These are phyloP conservation scores for Flaveria linearis DNA, from an alignment of 129 eudicot species.

Conservation along the genomic window DNA sequence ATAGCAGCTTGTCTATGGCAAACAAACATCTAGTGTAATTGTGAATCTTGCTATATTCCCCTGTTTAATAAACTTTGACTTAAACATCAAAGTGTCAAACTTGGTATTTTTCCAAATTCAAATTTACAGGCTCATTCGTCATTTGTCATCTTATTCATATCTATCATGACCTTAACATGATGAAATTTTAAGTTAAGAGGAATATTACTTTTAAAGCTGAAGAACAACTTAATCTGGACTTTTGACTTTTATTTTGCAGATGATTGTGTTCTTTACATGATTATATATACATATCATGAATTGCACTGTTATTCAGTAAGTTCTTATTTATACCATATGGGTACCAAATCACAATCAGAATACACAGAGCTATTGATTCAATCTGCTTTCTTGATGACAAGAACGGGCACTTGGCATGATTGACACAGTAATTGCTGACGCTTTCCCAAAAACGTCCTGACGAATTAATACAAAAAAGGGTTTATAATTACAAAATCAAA, in stretches of 20 bases:
- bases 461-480: neutral
- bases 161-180: neutral
- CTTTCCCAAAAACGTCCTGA: constrained; percentile 44
- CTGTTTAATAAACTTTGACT: neutral
- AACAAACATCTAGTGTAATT: no score
- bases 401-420: constrained; percentile 50
- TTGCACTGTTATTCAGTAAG: neutral
- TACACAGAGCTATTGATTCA: neutral
- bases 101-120: no score
- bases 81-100: neutral
- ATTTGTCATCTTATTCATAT: neutral
- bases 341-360: neutral
- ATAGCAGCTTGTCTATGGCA: no score
- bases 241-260: neutral
- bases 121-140: neutral
- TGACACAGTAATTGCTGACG: constrained; percentile 44
- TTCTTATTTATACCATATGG: constrained; percentile 15
- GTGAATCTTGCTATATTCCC: no score
- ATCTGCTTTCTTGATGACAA: constrained; percentile 44
- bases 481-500: neutral
- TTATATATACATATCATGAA: no score
- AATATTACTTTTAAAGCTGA: neutral
- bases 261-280: no score
- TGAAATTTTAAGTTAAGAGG: neutral
- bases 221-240: constrained; percentile 7